These are phyloP conservation scores for Hypoxylon sp. DNA, from an alignment of 2,329 filamentous ascomycete genomes.

Conservation along the genomic window DNA sequence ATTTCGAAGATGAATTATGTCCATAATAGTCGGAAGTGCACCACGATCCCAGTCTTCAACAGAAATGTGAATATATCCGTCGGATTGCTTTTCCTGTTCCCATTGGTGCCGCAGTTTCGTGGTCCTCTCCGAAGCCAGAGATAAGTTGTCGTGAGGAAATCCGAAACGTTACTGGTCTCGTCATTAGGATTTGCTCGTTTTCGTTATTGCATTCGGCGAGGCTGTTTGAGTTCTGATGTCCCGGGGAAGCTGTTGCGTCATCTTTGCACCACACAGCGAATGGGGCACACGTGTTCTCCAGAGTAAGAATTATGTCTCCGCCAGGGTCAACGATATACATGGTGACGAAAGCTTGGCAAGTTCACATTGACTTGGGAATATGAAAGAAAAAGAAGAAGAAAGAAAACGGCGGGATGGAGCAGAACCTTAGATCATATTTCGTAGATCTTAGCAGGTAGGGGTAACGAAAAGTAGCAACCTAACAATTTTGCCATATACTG, in stretches of 20 bases:
- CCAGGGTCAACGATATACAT: too few species aligned
- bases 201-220: too few species aligned
- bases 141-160: constrained; percentile 5
- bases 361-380: too few species aligned
- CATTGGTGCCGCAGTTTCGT: constrained; percentile 4
- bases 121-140: neutral
- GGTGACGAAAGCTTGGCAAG: too few species aligned
- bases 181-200: neutral
- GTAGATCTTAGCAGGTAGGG: too few species aligned
- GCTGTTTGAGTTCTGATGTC: too few species aligned
- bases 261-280: constrained; percentile 13
- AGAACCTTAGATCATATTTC: too few species aligned
- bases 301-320: constrained; percentile 15
- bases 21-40: constrained; percentile 31
- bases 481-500: too few species aligned
- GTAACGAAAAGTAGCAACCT: too few species aligned
- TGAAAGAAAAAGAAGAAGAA: too few species aligned
- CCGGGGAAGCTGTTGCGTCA: neutral
- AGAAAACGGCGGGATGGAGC: too few species aligned
- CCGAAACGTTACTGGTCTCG: neutral
- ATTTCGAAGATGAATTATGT: constrained; percentile 48
- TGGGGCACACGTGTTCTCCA: constrained; percentile 8
- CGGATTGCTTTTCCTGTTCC: constrained; percentile 10
- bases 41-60: constrained; percentile 8
- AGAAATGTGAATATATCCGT: neutral